Evolutionary conservation across 108 stramenopile species (phyloP).

Genomic region (Pseudonitzschia multistriata): DNA sequence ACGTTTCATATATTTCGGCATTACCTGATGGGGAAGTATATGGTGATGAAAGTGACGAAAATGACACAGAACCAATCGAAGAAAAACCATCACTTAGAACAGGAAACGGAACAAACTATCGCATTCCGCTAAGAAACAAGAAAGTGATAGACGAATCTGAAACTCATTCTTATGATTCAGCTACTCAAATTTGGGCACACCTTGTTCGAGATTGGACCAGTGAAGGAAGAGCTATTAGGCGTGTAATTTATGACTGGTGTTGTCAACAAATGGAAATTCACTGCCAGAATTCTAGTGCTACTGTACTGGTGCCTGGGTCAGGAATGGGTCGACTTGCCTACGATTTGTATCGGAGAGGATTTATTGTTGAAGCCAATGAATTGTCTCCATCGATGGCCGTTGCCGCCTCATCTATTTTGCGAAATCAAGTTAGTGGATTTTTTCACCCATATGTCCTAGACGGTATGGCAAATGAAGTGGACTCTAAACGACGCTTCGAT

Average conservation of each 20-base stretch:
- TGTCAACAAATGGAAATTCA: constrained; percentile 34
- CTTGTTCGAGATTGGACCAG: constrained; percentile 74
- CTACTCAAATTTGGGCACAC: constrained; percentile 66
- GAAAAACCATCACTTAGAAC: not conserved
- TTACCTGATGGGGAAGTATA: not conserved
- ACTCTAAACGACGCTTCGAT: constrained; percentile 59
- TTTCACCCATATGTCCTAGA: constrained; percentile 69
- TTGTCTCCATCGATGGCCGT: constrained; percentile 73
- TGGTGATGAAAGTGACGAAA: not conserved
- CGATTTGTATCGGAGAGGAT: constrained; percentile 48
- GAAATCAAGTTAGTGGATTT: constrained; percentile 9
- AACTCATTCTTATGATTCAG: constrained; percentile 51
- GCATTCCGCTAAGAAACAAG: not conserved
- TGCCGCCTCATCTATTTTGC: constrained; percentile 56
- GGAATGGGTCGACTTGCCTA: constrained; percentile 82
- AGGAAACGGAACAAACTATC: not conserved
- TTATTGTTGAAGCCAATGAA: constrained; percentile 76
- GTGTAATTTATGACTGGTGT: constrained; percentile 66
- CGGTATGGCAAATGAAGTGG: constrained; percentile 71
- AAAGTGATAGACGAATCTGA: not conserved
- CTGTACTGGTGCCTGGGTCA: constrained; percentile 72
- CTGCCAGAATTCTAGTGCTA: not conserved
- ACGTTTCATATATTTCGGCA: constrained; percentile 17
- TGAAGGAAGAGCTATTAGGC: constrained; percentile 43
- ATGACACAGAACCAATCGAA: not conserved